A percentile compares a stretch with the other conserved stretches of the same genome.
Evolutionary conservation across 331 rosid genomes (phyloP).

Genomic region (Rhamnella rubrinervis): DNA sequence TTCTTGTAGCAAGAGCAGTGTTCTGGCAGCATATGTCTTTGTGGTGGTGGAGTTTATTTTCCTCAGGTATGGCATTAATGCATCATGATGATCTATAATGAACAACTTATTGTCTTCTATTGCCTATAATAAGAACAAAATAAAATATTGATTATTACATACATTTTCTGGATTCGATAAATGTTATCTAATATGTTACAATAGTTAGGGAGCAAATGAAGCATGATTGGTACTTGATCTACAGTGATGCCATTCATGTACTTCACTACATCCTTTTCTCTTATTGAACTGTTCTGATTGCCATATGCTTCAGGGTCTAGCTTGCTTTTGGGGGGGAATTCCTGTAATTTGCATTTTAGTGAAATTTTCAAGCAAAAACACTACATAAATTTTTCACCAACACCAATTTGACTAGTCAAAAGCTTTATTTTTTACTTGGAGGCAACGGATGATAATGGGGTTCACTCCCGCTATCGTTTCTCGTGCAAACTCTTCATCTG

Average conservation of each 20-base stretch:
- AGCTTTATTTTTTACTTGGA: slow-evolving; percentile 39
- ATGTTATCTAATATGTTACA: neutral
- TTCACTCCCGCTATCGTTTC: slow-evolving; percentile 98
- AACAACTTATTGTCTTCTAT: slow-evolving; percentile 55
- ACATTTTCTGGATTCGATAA: neutral
- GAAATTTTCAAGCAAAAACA: slow-evolving; percentile 2
- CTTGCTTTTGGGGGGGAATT: slow-evolving; percentile 85
- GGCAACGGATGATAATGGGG: slow-evolving; percentile 76
- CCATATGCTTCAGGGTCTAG: slow-evolving; percentile 62
- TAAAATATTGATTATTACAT: too few species aligned
- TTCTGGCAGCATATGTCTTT: slow-evolving; percentile 78
- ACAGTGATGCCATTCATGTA: slow-evolving; percentile 58
- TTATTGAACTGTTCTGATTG: slow-evolving; percentile 69
- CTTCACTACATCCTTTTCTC: slow-evolving; percentile 47
- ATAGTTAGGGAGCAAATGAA: neutral
- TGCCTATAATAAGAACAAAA: slow-evolving; percentile 45
- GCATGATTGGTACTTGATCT: slow-evolving; percentile 45
- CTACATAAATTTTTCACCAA: neutral
- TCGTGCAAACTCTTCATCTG: slow-evolving; percentile 83
- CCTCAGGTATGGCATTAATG: slow-evolving; percentile 68
- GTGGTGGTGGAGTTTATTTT: slow-evolving; percentile 82
- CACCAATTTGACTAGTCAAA: neutral
- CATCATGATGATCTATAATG: slow-evolving; percentile 86
- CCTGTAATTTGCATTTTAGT: slow-evolving; percentile 38
- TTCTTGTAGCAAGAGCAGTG: slow-evolving; percentile 70